phyloP scores from a whole-genome alignment of 1,139 yeast genomes.

The Hanseniaspora sp. region DNA sequence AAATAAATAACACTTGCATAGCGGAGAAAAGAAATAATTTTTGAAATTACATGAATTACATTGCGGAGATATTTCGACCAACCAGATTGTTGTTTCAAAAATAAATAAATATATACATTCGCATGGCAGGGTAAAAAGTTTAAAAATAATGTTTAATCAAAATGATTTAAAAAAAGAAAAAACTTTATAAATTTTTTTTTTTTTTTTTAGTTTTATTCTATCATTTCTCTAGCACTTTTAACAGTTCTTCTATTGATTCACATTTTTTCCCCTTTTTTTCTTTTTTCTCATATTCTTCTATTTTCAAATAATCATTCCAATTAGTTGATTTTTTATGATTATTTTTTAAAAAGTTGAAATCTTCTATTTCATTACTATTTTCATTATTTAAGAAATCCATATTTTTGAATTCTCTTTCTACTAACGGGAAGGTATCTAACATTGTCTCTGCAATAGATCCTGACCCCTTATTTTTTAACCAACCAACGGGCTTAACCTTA shows the following conservation, averaged over 20 bases:
- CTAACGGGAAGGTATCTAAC: slow-evolving; percentile 72
- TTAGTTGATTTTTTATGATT: neutral
- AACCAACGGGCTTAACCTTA: slow-evolving; percentile 38
- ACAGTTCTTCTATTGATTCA: slow-evolving; percentile 32
- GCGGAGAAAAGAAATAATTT: no score
- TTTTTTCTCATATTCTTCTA: slow-evolving; percentile 25
- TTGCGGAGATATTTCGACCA: neutral
- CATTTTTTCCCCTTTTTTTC: slow-evolving; percentile 11
- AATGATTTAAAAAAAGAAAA: no score
- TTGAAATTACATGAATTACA: no score
- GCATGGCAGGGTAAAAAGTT: neutral
- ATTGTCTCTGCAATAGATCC: slow-evolving; percentile 91
- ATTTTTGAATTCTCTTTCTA: slow-evolving; percentile 53
- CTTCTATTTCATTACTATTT: neutral
- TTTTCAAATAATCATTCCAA: slow-evolving; percentile 4
- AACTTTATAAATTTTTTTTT: no score
- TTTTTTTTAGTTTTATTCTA: no score
- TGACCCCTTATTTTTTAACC: slow-evolving; percentile 81
- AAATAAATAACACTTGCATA: no score
- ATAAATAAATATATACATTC: no score
- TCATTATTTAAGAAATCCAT: slow-evolving; percentile 20
- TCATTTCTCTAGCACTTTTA: neutral
- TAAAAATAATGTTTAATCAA: neutral
- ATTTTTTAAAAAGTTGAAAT: neutral
- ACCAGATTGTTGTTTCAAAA: neutral